Evolutionary conservation across 2,329 filamentous ascomycete species (phyloP), one percentile per base, ranked within the genome.

Genomic region (Shiraia sp.): DNA sequence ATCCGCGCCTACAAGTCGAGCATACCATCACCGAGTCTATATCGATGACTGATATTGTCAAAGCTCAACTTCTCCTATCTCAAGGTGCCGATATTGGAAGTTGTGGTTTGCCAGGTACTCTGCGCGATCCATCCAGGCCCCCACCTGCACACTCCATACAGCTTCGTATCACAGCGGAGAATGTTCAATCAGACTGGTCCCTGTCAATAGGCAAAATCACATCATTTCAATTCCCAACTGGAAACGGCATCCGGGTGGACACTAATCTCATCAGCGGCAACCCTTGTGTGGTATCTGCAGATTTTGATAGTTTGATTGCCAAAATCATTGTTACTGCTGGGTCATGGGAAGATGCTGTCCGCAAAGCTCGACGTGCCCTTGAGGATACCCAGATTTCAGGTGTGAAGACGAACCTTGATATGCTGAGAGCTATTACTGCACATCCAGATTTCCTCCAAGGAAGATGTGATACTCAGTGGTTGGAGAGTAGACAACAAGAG

Each of bases 21-120:
- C 81, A 83, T 54, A 83, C 81, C 1, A 76, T 83, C 38, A 82
- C 79, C 0, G 81, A 84, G 50, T 72, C 70, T 3, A 76, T 85
- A 6, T 75, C 74, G 5, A 70, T 67, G 1, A 63, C 76, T 6
- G 80, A 84, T 44, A 70, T 84, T 3, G 80, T 83, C 12, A 73
- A 75, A 49, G 65, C 70, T 2, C 81, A 84, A 43, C 68, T 84
- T 1, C 61, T 76, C 2, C 61, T 83, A 6, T 73, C 79, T 1
- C 78, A 81, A 59, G 79, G 80, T 2, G 62, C 64, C 8, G 57
- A 65, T 0, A 63, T 79, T 0, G 28, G 63, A 5, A 53, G 70
- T 3, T 62, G 76, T 7, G 58, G 58, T 4, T 38, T 71, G 6
- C 55, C 59, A 14, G 55, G 60, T 14, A 36, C 47, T 1, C 4